A percentile compares a stretch with the other conserved stretches of the same genome.
Evolutionary conservation across 2,329 filamentous ascomycete species (phyloP).

Genomic region (Colletotrichum aenigma): DNA sequence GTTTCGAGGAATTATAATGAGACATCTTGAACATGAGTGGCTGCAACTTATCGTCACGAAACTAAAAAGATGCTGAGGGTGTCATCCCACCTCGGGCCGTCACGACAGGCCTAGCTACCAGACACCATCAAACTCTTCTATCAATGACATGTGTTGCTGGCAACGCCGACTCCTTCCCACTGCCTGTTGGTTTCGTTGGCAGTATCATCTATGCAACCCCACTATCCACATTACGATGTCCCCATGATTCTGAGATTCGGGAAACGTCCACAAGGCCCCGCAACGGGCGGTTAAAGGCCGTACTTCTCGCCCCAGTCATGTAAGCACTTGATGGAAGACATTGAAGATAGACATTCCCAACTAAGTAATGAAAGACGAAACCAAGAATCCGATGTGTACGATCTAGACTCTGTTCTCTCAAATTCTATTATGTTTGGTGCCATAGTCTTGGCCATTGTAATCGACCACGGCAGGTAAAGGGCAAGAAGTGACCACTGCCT

Average conservation of each 20-base stretch:
- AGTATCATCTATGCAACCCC: neutral
- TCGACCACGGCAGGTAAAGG: fast-evolving
- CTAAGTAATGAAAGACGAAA: neutral
- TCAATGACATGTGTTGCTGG: neutral
- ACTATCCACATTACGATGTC: neutral
- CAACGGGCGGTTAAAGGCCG: fast-evolving
- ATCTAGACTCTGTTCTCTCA: neutral
- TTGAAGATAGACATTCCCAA: neutral
- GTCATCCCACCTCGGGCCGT: neutral
- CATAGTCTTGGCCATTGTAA: neutral
- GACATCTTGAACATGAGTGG: neutral
- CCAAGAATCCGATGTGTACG: neutral
- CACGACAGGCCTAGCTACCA: neutral
- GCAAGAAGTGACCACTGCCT: neutral
- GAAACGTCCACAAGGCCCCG: neutral
- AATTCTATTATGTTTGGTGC: neutral
- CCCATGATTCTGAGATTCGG: neutral
- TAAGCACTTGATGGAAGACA: neutral
- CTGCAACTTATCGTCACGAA: neutral
- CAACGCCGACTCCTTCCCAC: neutral
- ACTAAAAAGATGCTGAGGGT: neutral
- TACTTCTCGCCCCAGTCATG: neutral
- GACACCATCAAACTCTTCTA: neutral
- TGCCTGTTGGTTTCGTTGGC: fast-evolving
- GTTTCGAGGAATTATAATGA: neutral